Evolutionary conservation across 2,329 filamentous ascomycete species (phyloP), one percentile per base, ranked within the genome.

Genomic region (Xylaria sp.): DNA sequence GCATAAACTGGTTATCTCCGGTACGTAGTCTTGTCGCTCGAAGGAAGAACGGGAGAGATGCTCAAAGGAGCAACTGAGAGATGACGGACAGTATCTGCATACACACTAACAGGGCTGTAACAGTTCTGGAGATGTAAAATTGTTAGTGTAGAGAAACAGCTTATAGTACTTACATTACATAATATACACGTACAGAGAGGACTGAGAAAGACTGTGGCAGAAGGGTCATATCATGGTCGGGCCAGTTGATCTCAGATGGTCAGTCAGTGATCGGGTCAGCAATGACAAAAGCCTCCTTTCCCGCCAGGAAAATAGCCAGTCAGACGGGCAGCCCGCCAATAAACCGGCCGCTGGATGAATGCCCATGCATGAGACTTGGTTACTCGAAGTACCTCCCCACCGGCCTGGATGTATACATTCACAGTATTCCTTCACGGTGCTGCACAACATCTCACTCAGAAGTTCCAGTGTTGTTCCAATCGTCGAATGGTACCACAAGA

Each of bases 311-410:
- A 52, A 31, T 31, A 31, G 28, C 28, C 40, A 64, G 63, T 63
- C 61, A 65, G 63, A 63, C 63, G 63, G 63, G 31, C 42, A 50
- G 17, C 57, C 63, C 63, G 63, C 63, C 47, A 61, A 47, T 63
- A 23, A 31, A 42, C 37, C 38, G 15, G 51, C 23, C 23, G 3
- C 7, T 25, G 37, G 33, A 38, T 33, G 37, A 59, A 46, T 53
- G 4, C 33, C 23, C 54, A 17, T 47, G 53, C 40, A 31, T 19
- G 8, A 46, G 25, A 42, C 38, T n/a, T 12, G 28, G 47, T 47
- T n/a, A n/a, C n/a, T n/a, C 21, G 47, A 7, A 35, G 33, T 59
- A 47, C 23, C 46, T 3, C 23, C 11, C 7, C 9, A 31, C 28
- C 28, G 4, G 5, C 9, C 28, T 5, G 28, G 9, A 50, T 17